Evolutionary conservation across 768 basidiomycete genomes (phyloP).

Genomic region (Termitomyces titanicus): DNA sequence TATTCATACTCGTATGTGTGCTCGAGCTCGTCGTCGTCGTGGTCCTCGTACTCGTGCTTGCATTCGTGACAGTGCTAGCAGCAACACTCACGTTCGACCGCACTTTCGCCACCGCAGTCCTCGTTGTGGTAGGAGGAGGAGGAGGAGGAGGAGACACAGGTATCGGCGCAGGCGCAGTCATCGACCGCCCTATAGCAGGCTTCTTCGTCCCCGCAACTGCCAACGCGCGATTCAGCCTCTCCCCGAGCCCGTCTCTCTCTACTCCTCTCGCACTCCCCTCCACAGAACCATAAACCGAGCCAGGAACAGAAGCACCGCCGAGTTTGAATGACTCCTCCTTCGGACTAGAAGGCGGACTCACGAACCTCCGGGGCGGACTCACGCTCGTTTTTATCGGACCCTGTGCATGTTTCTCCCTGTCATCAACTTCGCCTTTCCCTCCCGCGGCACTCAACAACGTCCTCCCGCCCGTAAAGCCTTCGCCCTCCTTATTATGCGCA

Average conservation of each 20-base stretch:
- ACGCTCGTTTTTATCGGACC: conserved; percentile 20
- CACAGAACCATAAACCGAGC: too few species aligned
- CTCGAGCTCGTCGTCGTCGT: background rate
- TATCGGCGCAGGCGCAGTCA: background rate
- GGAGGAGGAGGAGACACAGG: too few species aligned
- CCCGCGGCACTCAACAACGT: conserved; percentile 18
- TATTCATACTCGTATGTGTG: background rate
- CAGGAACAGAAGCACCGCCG: too few species aligned
- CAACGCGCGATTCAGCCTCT: conserved; percentile 36
- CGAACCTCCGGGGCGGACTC: conserved; percentile 31
- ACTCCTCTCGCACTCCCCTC: background rate
- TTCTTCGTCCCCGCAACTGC: background rate
- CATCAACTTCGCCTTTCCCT: background rate
- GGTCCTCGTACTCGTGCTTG: background rate
- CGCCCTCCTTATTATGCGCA: conserved; percentile 19
- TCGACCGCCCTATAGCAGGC: background rate
- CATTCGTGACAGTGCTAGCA: background rate
- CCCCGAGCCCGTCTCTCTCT: conserved; percentile 37
- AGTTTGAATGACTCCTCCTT: conserved; percentile 15
- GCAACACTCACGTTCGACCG: background rate
- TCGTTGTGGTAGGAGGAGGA: too few species aligned
- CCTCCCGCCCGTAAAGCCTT: conserved; percentile 36
- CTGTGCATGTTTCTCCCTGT: conserved; percentile 15
- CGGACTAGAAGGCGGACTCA: conserved; percentile 34
- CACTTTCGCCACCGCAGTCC: background rate